Base-by-base conservation (phyloP, 257 asterid genomes). In the Thymus mandschuricus region DNA sequence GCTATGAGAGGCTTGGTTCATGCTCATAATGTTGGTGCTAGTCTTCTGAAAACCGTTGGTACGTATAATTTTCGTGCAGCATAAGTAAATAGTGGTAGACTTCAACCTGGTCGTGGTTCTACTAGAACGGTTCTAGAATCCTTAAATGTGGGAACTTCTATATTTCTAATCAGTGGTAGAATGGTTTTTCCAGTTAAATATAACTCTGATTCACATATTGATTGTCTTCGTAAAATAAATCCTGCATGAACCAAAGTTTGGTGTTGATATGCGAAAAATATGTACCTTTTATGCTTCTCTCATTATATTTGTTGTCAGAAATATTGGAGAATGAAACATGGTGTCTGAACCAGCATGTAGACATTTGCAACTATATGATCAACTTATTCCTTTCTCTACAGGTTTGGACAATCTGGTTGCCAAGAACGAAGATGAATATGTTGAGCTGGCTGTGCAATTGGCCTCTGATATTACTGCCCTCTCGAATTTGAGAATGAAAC, bases 21-120 rank as follows among this genome's bases (percentile, higher is more conserved):
- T 38, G 99, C 99, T 54, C 96, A 95, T 79, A 95, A 95, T 80
- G 99, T 95, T 78, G 98, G 99, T 6, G 97, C 87, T 76, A 85
- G 91, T 84, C 92, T 95, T 73, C 94, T 95, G 66, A 82, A 79
- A 35, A 83, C 97, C 56, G 95, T 95, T 61, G 98, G 99, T 90
- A 87, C 61, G 96, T 75, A 46, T 29, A 56, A 46, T 64, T 63
- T 29, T 8, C 44, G 2, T 50, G 54, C 63, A 38, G 9, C 4
- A 31, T 41, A 60, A n/a, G 50, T 48, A 55, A 35, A 50, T 74
- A 49, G 46, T 71, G 60, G 35, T 50, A 74, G 49, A 15, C n/a
- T 54, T 27, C 40, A 67, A 52, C 73, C 57, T 50, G 68, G 74
- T 55, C 2, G 57, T n/a, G n/a, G n/a, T n/a, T n/a, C n/a, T n/a